Conservation (phyloP, 176 grass and related monocot species). For the Chloris gayana region DNA sequence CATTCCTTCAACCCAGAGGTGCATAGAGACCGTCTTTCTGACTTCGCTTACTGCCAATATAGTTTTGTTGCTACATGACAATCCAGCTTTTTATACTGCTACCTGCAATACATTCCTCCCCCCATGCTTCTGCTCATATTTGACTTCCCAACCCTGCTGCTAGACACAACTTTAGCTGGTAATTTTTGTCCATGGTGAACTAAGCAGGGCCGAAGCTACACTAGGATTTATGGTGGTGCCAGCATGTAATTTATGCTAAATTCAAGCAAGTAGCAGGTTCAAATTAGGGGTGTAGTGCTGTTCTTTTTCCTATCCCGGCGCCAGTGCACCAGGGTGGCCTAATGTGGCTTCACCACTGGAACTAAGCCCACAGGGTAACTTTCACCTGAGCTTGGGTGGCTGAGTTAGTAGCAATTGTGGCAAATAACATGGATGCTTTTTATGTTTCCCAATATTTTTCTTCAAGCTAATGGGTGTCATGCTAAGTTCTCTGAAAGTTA, state of each 20-base stretch:
- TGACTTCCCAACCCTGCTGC: neutral
- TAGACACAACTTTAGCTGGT: neutral
- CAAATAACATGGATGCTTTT: neutral
- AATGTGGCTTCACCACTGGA: too few species aligned
- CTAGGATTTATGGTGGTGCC: too few species aligned
- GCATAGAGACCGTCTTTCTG: neutral
- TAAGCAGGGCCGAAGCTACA: too few species aligned
- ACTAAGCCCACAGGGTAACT: neutral
- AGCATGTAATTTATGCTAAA: too few species aligned
- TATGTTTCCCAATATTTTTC: neutral
- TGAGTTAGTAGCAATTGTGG: neutral
- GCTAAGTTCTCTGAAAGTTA: neutral
- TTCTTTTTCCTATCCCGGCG: too few species aligned
- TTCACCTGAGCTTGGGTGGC: neutral
- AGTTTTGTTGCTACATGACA: neutral
- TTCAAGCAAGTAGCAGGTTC: too few species aligned
- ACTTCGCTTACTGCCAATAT: neutral
- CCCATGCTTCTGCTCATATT: neutral
- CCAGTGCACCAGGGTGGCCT: too few species aligned
- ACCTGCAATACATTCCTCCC: neutral
- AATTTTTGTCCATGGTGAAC: neutral
- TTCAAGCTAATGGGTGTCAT: neutral
- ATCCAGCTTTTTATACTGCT: neutral
- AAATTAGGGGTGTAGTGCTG: too few species aligned
- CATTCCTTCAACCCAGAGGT: too few species aligned